Base-by-base conservation (phyloP, 2,329 filamentous ascomycete genomes). In the Claviceps sp. region DNA sequence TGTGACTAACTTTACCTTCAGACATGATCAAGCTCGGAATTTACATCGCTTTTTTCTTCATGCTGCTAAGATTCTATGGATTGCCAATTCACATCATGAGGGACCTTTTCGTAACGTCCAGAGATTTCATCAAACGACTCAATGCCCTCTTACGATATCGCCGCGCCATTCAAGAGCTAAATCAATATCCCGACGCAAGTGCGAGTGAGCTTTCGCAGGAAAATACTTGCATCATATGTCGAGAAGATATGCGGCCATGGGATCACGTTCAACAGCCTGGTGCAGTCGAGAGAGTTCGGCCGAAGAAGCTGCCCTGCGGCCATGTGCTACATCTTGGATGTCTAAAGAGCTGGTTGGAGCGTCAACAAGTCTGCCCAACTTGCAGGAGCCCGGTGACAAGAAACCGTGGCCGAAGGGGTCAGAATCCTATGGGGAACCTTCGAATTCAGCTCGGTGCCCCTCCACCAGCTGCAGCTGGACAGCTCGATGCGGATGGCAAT, bases 151-250 rank as follows among this genome's bases (percentile, higher is more conserved):
- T 95, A 57, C 83, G 88, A 54, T 98, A 97, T 66, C 83, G 90
- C 52, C 88, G 88, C 61, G 93, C 93, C 2, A 89, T 95, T 3
- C 79, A 85, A 58, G 88, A 97, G 64, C 97, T 98, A 89, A 93
- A 95, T 62, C 80, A 80, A 54, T 97, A 96, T 64, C 86, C 87
- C 4, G 93, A 98, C 64, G 93, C 93, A 1, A 95, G 87, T 1
- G 76, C 79, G 2, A 88, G 94, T 58, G 91, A 98, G 57, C 79
- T 98, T 23, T 73, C 76, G 29, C 78, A 86, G 47, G 91, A 96
- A 64, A 88, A 94, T 61, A 94, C 93, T 2, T 98, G 93, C 67
- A 98, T 98, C 59, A 95, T 98, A 51, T 98, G 93, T 67, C 82
- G 93, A 54, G 93, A 98, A 65, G 88, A 94, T 57, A 98, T 98